Percentiles rank a stretch among this genome's conserved stretches.
phyloP scores from a whole-genome alignment of 495 filamentous ascomycete species.

The Annulohypoxylon bovei region DNA sequence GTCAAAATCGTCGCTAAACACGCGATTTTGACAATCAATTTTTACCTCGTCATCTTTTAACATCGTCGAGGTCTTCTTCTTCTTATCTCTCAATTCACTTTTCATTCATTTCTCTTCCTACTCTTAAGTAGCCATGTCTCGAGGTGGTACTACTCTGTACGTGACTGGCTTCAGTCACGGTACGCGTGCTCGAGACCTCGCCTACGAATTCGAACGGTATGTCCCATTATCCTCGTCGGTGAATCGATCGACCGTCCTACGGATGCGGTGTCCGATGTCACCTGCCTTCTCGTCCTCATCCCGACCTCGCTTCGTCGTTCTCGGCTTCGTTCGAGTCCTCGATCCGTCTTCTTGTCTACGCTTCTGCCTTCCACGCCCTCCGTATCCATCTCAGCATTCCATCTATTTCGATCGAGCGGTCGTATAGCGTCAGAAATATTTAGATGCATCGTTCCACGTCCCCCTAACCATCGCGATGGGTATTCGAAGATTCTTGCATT shows the following conservation, averaged over 20 bases:
- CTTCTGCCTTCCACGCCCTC: conserved; percentile 52
- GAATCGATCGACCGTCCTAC: conserved; percentile 49
- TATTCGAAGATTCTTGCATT: conserved; percentile 42
- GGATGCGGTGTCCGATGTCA: conserved; percentile 50
- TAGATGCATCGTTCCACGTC: conserved; percentile 51
- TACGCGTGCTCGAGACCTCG: conserved; percentile 98
- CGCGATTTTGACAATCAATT: conserved; percentile 22
- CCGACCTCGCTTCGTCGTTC: conserved; percentile 49
- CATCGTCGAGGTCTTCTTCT: conserved; percentile 27
- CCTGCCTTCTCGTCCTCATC: conserved; percentile 45
- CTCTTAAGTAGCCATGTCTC: conserved; percentile 73
- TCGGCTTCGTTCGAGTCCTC: conserved; percentile 50
- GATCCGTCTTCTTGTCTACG: conserved; percentile 53
- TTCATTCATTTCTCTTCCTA: conserved; percentile 35
- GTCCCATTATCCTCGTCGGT: conserved; percentile 62
- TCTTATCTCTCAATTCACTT: conserved; percentile 14
- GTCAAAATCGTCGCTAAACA: conserved; percentile 27
- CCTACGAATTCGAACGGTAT: conserved; percentile 93
- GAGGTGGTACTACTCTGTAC: conserved; percentile 93
- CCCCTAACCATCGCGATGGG: conserved; percentile 48
- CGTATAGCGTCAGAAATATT: conserved; percentile 49
- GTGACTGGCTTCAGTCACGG: conserved; percentile 97
- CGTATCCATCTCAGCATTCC: conserved; percentile 52
- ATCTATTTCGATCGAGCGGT: conserved; percentile 66
- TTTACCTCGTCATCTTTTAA: conserved; percentile 1